Conservation (phyloP, 2,329 filamentous ascomycete species). For the Fusarium graminum region DNA sequence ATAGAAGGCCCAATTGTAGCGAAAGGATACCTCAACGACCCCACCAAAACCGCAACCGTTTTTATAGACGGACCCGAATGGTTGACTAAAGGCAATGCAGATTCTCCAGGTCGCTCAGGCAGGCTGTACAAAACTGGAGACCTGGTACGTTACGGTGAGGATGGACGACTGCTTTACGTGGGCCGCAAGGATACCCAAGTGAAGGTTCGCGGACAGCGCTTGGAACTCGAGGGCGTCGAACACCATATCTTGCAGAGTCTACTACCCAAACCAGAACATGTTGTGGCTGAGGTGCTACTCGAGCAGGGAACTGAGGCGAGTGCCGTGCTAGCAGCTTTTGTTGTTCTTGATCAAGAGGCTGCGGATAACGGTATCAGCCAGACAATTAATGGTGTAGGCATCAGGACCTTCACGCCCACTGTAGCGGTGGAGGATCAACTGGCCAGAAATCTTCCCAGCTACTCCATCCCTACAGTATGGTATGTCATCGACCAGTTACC, state of each 20-base stretch:
- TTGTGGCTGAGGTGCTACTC: neutral
- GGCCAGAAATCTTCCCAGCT: conserved; percentile 17
- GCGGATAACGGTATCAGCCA: neutral
- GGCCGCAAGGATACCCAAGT: conserved; percentile 49
- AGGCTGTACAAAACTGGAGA: conserved; percentile 41
- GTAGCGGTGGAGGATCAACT: conserved; percentile 1
- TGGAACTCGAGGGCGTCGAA: conserved; percentile 56
- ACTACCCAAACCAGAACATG: neutral
- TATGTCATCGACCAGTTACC: conserved; percentile 33
- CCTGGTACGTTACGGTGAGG: conserved; percentile 43
- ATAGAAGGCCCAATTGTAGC: conserved; percentile 48
- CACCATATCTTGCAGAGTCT: conserved; percentile 9
- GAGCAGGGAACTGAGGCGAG: neutral
- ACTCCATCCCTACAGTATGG: conserved; percentile 40
- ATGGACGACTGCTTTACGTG: conserved; percentile 36
- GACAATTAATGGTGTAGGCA: neutral
- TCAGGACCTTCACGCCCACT: neutral
- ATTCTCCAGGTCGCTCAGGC: conserved; percentile 18
- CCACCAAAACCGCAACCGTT: conserved; percentile 39
- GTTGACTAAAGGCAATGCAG: conserved; percentile 9
- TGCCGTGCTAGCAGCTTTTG: neutral
- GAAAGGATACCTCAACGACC: conserved; percentile 44
- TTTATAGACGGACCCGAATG: conserved; percentile 51
- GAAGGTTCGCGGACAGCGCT: conserved; percentile 64
- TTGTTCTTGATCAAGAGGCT: neutral